Evolutionary conservation across 108 stramenopile species (phyloP), one percentile per base, ranked within the genome.

Genomic region (Stephanodiscus minutulus): DNA sequence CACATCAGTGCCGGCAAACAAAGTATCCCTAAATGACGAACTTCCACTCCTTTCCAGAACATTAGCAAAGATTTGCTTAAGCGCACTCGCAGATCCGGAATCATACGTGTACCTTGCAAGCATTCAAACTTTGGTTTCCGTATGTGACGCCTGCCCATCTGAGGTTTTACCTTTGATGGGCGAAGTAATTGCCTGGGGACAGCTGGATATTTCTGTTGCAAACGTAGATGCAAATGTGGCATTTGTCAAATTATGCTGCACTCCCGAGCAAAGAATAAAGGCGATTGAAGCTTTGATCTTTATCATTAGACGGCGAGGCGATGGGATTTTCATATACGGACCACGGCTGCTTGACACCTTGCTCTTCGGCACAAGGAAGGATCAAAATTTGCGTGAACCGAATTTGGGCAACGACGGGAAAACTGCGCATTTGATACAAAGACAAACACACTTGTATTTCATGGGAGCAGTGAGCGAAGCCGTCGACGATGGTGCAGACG

Each of bases 91-190:
- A 7, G 94, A 95, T 73, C 20, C 75, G 17, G 94, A 95, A 82
- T 95, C 94, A 33, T 95, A 92, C 65, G 94, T 95, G 28, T 95
- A 87, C 47, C 81, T 95, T 22, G 94, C 94, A 37, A 87, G 90
- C 5, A 87, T 95, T 54, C 91, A 95, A 62, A 87, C 91, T 28
- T 62, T 95, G 52, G 91, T 88, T 31, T 76, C 84, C 13, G 73
- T 91, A 11, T 84, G 88, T 25, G 91, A 92, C 69, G 66, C 82
- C 12, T 61, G 61, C 37, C 88, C 90, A 31, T 50, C 28, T 43
- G 48, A 82, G 10, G 76, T 89, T 33, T 62, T 93, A 18, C 87
- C 92, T 6, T 11, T 85, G 22, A 52, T 88, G 22, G 87, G 75
- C 37, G 17, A 24, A 53, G 81, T 65, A 18, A 62, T 88, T 35